Evolutionary conservation across 179 eudicot species (phyloP).

Genomic region (Vitellaria paradoxa): DNA sequence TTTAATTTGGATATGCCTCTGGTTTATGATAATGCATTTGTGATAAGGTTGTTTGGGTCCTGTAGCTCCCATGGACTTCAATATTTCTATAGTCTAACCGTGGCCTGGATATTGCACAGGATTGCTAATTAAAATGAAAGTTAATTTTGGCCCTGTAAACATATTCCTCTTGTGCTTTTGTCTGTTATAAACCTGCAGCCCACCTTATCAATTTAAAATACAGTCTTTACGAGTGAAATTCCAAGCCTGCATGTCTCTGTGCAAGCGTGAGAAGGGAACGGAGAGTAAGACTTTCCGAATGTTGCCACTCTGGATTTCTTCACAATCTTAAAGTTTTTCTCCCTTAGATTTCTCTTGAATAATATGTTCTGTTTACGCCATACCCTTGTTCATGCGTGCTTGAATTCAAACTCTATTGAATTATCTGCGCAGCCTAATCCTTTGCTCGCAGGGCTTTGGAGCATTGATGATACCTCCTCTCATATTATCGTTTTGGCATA

Average conservation of each 20-base stretch:
- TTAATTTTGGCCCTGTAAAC: no score
- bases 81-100: no score
- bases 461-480: background rate
- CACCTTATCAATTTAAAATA: no score
- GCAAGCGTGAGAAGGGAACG: background rate
- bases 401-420: background rate
- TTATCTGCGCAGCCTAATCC: background rate
- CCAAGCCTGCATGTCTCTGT: no score
- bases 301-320: background rate
- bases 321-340: background rate
- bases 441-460: slow-evolving; percentile 2
- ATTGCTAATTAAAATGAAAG: no score
- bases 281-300: background rate
- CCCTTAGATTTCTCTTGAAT: background rate
- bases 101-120: no score
- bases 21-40: background rate
- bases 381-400: background rate
- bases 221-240: no score
- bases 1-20: background rate
- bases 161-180: no score
- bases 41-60: background rate
- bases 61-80: no score
- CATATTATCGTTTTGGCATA: background rate
- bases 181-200: no score
- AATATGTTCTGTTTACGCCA: background rate